Evolutionary conservation across 805 yeast genomes (phyloP).

Genomic region (Wickerhamiella dianesei): DNA sequence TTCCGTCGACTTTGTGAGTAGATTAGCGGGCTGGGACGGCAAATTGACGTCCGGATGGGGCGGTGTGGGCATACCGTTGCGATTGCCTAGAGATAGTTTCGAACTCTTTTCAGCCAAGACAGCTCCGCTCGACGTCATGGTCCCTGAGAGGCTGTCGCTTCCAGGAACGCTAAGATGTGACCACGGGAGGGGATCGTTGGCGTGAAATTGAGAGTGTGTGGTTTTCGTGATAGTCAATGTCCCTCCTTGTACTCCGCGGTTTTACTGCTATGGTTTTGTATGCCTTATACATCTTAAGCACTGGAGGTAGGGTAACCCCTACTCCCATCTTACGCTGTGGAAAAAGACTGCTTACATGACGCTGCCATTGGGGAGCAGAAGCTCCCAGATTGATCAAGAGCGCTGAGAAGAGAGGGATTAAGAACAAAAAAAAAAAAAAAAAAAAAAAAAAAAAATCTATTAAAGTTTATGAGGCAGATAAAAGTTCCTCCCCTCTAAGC

Average conservation of each 20-base stretch:
- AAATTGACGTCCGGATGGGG: background rate
- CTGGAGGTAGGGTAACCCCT: background rate
- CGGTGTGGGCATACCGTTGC: background rate
- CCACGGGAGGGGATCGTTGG: background rate
- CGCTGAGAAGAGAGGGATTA: too few species aligned
- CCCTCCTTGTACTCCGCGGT: background rate
- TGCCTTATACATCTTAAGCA: background rate
- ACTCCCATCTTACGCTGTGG: too few species aligned
- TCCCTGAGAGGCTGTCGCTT: background rate
- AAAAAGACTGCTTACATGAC: too few species aligned
- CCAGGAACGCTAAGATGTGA: background rate
- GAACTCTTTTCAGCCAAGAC: constrained; percentile 1
- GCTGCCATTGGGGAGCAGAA: too few species aligned
- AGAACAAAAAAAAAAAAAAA: too few species aligned
- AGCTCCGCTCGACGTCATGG: constrained; percentile 1
- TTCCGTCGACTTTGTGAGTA: background rate
- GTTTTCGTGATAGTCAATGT: background rate
- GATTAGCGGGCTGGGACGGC: background rate
- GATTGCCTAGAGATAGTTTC: background rate
- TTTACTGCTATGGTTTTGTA: background rate
- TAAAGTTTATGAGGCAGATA: too few species aligned
- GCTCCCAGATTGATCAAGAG: too few species aligned
- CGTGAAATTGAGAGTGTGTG: background rate
- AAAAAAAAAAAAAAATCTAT: too few species aligned
- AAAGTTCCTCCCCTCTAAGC: too few species aligned